Conservation (phyloP, 1,139 yeast species). For the Suhomyces bribrorum region DNA sequence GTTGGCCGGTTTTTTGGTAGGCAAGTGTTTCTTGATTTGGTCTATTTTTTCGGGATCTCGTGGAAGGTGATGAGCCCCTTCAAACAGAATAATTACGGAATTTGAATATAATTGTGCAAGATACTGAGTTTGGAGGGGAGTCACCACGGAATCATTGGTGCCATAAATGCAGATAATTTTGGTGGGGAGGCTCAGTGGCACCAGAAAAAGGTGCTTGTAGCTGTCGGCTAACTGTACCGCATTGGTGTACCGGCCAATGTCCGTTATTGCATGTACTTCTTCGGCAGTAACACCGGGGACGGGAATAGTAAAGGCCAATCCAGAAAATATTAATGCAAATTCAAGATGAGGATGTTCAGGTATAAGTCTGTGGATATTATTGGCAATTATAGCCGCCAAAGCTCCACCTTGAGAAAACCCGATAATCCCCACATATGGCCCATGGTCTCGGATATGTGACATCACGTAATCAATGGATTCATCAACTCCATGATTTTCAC, state of each 20-base stretch:
- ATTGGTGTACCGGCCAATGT: slow-evolving; percentile 8
- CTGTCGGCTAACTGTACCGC: slow-evolving; percentile 7
- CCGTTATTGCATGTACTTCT: slow-evolving; percentile 20
- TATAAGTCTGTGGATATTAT: slow-evolving; percentile 38
- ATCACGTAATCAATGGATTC: slow-evolving; percentile 44
- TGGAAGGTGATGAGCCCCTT: slow-evolving; percentile 45
- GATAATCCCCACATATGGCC: slow-evolving; percentile 85
- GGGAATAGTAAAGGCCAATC: slow-evolving; percentile 55
- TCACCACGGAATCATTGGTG: slow-evolving; percentile 34
- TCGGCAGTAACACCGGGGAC: background rate
- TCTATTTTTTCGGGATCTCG: slow-evolving; percentile 22
- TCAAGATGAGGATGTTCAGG: slow-evolving; percentile 47
- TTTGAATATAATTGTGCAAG: slow-evolving; percentile 23
- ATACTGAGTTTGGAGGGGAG: slow-evolving; percentile 32
- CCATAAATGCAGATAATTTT: slow-evolving; percentile 35
- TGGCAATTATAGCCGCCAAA: slow-evolving; percentile 59
- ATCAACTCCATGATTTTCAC: slow-evolving; percentile 37
- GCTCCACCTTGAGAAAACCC: slow-evolving; percentile 98
- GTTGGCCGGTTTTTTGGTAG: background rate
- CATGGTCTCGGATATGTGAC: slow-evolving; percentile 59
- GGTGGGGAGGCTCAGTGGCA: slow-evolving; percentile 19
- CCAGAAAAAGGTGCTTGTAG: slow-evolving; percentile 21
- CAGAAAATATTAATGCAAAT: slow-evolving; percentile 52
- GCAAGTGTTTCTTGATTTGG: background rate
- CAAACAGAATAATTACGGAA: slow-evolving; percentile 28